Conservation (phyloP, 129 eudicot genomes). For the Saposhnikovia divaricata region DNA sequence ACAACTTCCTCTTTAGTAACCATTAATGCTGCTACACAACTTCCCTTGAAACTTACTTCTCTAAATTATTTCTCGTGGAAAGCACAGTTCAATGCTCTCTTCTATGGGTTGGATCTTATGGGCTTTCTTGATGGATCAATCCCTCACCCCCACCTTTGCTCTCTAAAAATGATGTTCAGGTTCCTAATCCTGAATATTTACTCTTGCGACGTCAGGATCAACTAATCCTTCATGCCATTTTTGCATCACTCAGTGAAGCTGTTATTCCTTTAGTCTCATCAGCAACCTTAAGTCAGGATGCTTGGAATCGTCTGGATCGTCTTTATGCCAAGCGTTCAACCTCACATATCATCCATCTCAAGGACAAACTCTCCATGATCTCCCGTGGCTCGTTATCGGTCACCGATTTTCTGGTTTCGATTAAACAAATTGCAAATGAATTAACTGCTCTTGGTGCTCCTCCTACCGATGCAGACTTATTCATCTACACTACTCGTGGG, state of each 20-base stretch:
- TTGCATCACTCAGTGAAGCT: background rate
- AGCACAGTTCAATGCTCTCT: no score
- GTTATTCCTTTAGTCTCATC: no score
- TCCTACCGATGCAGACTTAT: background rate
- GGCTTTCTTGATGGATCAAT: background rate
- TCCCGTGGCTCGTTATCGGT: background rate
- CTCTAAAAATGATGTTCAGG: background rate
- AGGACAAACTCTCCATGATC: background rate
- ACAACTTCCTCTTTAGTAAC: background rate
- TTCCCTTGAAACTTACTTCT: background rate
- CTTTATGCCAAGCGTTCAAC: background rate
- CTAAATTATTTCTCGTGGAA: no score
- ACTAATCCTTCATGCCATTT: background rate
- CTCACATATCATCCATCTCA: background rate
- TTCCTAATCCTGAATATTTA: background rate
- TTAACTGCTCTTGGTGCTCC: background rate
- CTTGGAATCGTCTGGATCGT: background rate
- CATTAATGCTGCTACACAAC: no score
- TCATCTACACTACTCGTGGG: background rate
- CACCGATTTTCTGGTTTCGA: background rate
- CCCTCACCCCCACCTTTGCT: background rate
- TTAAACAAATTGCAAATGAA: background rate
- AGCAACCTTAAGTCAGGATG: background rate
- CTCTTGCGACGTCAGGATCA: background rate
- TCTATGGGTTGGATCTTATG: background rate